phyloP scores from a whole-genome alignment of 2,329 filamentous ascomycete genomes.

The Metarhizium humberi region DNA sequence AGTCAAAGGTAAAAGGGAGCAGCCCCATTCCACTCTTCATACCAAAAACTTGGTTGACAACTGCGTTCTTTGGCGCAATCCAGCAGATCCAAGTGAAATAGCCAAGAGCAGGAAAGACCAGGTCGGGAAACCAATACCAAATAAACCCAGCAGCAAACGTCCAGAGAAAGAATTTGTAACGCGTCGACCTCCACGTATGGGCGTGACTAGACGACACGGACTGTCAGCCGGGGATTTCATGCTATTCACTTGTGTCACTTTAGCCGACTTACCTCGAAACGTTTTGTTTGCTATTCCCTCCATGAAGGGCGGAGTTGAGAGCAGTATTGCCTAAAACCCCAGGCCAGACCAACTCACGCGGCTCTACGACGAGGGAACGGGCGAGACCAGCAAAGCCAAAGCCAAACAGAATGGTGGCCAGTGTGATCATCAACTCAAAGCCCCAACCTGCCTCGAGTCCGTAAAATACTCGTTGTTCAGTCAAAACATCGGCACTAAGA shows the following conservation, averaged over 20 bases:
- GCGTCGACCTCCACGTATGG: conserved; percentile 24
- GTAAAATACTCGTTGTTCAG: conserved; percentile 31
- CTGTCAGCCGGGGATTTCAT: background rate
- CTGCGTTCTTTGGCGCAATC: conserved; percentile 35
- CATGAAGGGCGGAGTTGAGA: conserved; percentile 31
- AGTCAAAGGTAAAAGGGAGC: conserved; percentile 33
- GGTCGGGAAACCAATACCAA: conserved; percentile 42
- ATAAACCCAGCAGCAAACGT: conserved; percentile 25
- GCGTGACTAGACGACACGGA: background rate
- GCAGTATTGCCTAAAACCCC: conserved; percentile 39
- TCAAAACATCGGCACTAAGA: conserved; percentile 24
- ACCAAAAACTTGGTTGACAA: conserved; percentile 39
- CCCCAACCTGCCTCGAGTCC: conserved; percentile 33
- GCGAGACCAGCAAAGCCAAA: conserved; percentile 39
- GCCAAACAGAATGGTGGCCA: conserved; percentile 41
- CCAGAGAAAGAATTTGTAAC: conserved; percentile 36
- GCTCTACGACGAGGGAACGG: conserved; percentile 34
- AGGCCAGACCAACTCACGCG: conserved; percentile 42
- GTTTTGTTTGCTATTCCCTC: conserved; percentile 23
- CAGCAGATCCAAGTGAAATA: conserved; percentile 39
- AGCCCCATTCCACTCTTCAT: conserved; percentile 31
- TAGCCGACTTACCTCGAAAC: conserved; percentile 8
- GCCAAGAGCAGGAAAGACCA: conserved; percentile 34
- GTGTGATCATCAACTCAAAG: conserved; percentile 38
- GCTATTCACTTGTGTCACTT: background rate